Conservation (phyloP, 2,329 filamentous ascomycete species). For the Calonectria pseudoreteaudii region DNA sequence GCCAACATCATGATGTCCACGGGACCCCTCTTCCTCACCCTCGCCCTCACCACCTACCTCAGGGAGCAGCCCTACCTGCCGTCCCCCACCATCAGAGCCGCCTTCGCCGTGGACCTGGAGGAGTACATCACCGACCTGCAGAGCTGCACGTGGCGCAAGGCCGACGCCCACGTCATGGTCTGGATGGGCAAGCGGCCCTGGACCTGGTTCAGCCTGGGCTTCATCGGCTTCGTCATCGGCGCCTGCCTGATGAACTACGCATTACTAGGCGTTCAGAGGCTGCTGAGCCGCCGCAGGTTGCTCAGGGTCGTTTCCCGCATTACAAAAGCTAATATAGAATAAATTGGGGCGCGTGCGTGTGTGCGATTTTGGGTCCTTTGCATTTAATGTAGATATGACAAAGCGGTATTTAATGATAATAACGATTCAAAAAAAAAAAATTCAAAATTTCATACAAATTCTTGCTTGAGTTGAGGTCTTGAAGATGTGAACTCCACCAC, state of each 20-base stretch:
- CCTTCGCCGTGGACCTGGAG: slow-evolving; percentile 30
- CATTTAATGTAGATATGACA: not conserved
- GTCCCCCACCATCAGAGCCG: slow-evolving; percentile 38
- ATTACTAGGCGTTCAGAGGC: not conserved
- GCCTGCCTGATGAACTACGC: not conserved
- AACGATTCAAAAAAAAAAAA: not conserved
- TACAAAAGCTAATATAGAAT: not conserved
- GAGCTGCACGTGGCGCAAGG: slow-evolving; percentile 57
- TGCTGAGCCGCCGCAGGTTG: not conserved
- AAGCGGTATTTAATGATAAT: not conserved
- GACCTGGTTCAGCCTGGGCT: slow-evolving; percentile 45
- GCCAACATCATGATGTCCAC: slow-evolving; percentile 85
- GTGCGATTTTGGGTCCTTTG: not conserved
- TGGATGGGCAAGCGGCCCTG: slow-evolving; percentile 55
- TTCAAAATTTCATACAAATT: not conserved
- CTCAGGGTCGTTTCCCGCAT: not conserved
- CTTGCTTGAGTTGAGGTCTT: not conserved
- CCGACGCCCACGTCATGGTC: slow-evolving; percentile 58
- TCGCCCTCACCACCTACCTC: slow-evolving; percentile 81
- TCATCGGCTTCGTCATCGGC: slow-evolving; percentile 29
- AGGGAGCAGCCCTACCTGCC: slow-evolving; percentile 53
- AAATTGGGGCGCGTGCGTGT: not conserved
- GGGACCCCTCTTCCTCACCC: slow-evolving; percentile 79
- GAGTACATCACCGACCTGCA: slow-evolving; percentile 49
- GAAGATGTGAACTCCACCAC: too few relatives aligned